phyloP scores from a whole-genome alignment of 2,329 filamentous ascomycete genomes.

The Lecanicillium sp. region DNA sequence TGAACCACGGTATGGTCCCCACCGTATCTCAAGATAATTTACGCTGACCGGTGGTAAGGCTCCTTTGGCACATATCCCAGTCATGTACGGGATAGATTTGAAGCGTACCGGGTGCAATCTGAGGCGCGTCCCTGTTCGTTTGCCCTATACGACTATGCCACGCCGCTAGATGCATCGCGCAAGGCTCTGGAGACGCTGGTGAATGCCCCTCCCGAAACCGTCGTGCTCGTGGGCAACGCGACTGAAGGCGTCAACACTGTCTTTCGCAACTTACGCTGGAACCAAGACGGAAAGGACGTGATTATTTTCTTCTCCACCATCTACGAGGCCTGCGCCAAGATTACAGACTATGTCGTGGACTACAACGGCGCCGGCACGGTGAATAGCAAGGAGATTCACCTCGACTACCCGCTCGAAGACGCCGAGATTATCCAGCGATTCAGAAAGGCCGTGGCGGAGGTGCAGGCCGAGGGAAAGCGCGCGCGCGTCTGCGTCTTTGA shows the following conservation, averaged over 20 bases:
- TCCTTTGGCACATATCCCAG: constrained; percentile 74
- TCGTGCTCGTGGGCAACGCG: constrained; percentile 77
- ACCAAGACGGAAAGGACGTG: constrained; percentile 63
- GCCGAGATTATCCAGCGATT: constrained; percentile 57
- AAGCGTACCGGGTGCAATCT: constrained; percentile 55
- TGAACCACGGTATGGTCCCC: constrained; percentile 8
- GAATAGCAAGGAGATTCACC: constrained; percentile 44
- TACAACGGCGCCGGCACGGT: constrained; percentile 38
- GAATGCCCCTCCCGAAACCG: constrained; percentile 54
- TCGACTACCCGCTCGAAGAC: constrained; percentile 65
- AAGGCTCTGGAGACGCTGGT: constrained; percentile 57
- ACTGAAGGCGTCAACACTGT: constrained; percentile 73
- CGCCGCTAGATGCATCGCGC: constrained; percentile 56
- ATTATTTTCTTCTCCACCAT: constrained; percentile 73
- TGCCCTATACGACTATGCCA: constrained; percentile 60
- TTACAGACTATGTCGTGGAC: constrained; percentile 64
- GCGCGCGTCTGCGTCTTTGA: constrained; percentile 66
- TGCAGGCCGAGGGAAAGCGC: constrained; percentile 48
- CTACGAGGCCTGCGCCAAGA: constrained; percentile 72
- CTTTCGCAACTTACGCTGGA: constrained; percentile 65
- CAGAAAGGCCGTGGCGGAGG: constrained; percentile 44
- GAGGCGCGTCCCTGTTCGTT: constrained; percentile 70
- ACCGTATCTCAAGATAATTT: neutral
- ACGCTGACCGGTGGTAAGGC: no score
- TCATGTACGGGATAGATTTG: constrained; percentile 50